Evolutionary conservation across 2,329 filamentous ascomycete species (phyloP), one percentile per base, ranked within the genome.

Genomic region (Epichloe gansuensis): DNA sequence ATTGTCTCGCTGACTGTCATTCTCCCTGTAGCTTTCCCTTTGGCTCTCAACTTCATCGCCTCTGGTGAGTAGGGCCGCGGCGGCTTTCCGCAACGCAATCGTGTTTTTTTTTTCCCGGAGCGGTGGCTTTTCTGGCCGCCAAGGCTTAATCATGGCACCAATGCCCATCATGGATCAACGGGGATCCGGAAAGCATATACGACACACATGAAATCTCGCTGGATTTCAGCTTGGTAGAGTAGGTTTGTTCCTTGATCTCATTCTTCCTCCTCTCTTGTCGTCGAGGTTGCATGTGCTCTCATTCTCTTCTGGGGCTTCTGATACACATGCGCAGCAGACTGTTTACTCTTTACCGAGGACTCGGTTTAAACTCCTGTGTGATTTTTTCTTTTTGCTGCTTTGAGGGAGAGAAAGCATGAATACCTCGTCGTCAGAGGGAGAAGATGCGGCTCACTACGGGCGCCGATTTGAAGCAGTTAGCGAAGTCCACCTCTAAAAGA

Each of bases 21-120:
- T 15, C 12, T 6, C 25, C 8, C 8, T 31, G 7, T 62, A 93
- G 88, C 85, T 59, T 72, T 89, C 59, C 88, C 88, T 61, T 74
- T 93, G 69, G 86, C 88, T 68, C 76, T 93, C 66, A 93, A 93
- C 73, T 93, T 93, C 75, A 87, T 93, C 73, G 88, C 88, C 69
- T 88, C 87, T 75, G 86, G 88, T 93, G 82, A 91, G 88, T 91
- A 71, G 69, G 28, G 50, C 44, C n/a, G 15, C 17, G 35, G n/a
- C 12, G 50, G 38, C 43, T 47, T 37, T 47, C 38, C 9, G 37
- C 23, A 48, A 59, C 13, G 34, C 34, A 13, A 45, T 13, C 7
- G 28, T 15, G 45, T 42, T 9, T 31, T 46, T 15, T 8, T 34
- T 23, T 38, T 5, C 41, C 28, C 28, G 47, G 34, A 42, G 47